Evolutionary conservation across 192 early-diverging fungal genomes (phyloP), one percentile per base, ranked within the genome.

Genomic region (Gaertneriomyces semiglobifer): DNA sequence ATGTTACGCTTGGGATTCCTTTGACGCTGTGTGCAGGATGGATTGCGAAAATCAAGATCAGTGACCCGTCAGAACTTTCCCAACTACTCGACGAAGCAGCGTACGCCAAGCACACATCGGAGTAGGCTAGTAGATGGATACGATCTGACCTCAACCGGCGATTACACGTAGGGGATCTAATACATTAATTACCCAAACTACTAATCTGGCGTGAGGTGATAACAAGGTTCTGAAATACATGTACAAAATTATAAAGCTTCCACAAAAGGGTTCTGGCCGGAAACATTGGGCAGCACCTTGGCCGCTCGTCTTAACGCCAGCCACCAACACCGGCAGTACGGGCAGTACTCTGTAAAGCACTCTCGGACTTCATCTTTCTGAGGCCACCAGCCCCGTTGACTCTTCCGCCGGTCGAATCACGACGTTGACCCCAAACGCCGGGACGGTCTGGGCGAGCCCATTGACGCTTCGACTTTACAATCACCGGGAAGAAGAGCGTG

Each of bases 41-140:
- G 95, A 80, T 95, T 47, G 92, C 89, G 74, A 93, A 95, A 85
- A 89, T 98, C 72, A 83, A 94, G 81, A 48, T 98, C 48, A 79
- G 78, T 6, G 65, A 83, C 62, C 68, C 78, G 68, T 82, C 64
- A 6, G 87, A 96, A 72, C 60, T 96, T 54, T 80, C 90, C 7
- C 68, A 71, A 12, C 81, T 98, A 59, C 68, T 98, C 43, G 79
- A 88, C 72, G 85, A 89, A 73, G 69, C 69, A 11, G 81, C 71
- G 5, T 98, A 98, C 79, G 72, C 69, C 4, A 65, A 74, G 20
- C 73, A 72, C 63, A 59, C 47, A 16, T 58, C 55, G 33, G 77
- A 72, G 44, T 78, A 78, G 46, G 25, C 25, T 33, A 33, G 25
- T 33, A 33, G 25, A 33, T 33, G 25, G 2, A 33, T 33, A 33